Percentiles rank a stretch among this genome's conserved stretches.
Evolutionary conservation across 371 early-diverging fungal genomes (phyloP).

Genomic region (Umbelopsis sp.): DNA sequence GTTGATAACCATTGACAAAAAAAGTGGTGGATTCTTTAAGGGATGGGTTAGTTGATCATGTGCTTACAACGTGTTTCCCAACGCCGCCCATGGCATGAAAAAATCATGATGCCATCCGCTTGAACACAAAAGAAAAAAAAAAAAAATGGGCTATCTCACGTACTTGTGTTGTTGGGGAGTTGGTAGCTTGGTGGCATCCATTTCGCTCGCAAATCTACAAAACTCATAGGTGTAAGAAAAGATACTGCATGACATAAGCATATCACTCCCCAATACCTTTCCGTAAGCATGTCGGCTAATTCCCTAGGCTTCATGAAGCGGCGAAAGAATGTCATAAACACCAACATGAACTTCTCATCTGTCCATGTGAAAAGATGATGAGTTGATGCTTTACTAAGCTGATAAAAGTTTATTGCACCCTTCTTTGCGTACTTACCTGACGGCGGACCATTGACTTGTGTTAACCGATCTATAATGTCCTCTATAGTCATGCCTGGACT

Average conservation of each 20-base stretch:
- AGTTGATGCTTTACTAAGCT: not conserved
- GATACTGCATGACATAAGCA: not conserved
- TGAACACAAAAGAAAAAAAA: too few species aligned
- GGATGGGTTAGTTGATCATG: not conserved
- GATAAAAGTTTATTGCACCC: slow-evolving; percentile 3
- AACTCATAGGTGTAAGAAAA: not conserved
- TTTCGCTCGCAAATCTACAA: slow-evolving; percentile 42
- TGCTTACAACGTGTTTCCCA: too few species aligned
- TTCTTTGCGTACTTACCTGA: slow-evolving; percentile 27
- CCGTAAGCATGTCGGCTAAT: slow-evolving; percentile 48
- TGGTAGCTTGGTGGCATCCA: slow-evolving; percentile 31
- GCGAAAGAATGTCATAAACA: slow-evolving; percentile 61
- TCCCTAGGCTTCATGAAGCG: slow-evolving; percentile 60
- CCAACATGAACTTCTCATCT: slow-evolving; percentile 47
- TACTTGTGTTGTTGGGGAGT: slow-evolving; percentile 46
- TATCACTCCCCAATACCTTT: slow-evolving; percentile 29
- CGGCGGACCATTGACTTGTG: slow-evolving; percentile 29
- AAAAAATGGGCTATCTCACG: not conserved
- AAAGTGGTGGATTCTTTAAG: slow-evolving; percentile 30
- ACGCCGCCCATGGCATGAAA: too few species aligned
- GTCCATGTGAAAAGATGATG: not conserved
- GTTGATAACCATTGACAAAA: slow-evolving; percentile 50
- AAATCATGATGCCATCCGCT: too few species aligned
- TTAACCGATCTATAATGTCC: slow-evolving; percentile 41
- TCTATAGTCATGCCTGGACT: slow-evolving; percentile 42